phyloP scores from a whole-genome alignment of 2,329 filamentous ascomycete genomes.

The Pseudocercospora ulei region DNA sequence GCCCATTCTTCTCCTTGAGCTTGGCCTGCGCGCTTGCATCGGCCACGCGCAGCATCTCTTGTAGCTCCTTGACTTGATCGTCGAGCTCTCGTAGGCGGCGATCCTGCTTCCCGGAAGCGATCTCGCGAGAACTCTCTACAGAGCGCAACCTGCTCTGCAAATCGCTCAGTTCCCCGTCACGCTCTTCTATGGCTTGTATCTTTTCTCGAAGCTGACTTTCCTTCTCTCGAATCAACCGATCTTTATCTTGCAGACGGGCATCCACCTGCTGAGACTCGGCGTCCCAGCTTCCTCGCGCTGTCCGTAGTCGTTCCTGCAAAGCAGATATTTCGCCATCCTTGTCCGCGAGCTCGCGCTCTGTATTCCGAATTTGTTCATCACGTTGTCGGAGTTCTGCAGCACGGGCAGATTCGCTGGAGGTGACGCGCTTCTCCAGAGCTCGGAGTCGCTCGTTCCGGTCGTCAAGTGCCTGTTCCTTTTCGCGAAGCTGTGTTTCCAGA shows the following conservation, averaged over 20 bases:
- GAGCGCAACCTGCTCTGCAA: slow-evolving; percentile 30
- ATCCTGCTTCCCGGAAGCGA: slow-evolving; percentile 39
- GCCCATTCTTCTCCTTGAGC: slow-evolving; percentile 36
- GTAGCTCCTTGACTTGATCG: slow-evolving; percentile 41
- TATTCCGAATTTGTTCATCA: slow-evolving; percentile 52
- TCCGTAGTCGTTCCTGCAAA: slow-evolving; percentile 33
- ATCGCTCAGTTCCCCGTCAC: slow-evolving; percentile 56
- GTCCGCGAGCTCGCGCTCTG: slow-evolving; percentile 37
- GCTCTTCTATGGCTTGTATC: slow-evolving; percentile 60
- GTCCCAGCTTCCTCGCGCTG: slow-evolving; percentile 36
- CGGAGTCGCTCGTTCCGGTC: slow-evolving; percentile 32
- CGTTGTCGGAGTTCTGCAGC: slow-evolving; percentile 27
- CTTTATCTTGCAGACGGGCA: slow-evolving; percentile 34
- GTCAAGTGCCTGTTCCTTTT: slow-evolving; percentile 33
- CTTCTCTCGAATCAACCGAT: slow-evolving; percentile 54
- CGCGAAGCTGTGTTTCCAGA: slow-evolving; percentile 32
- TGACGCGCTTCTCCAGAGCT: slow-evolving; percentile 30
- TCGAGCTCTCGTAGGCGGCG: slow-evolving; percentile 47
- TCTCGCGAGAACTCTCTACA: slow-evolving; percentile 26
- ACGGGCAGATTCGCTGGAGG: slow-evolving; percentile 24
- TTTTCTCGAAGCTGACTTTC: slow-evolving; percentile 68
- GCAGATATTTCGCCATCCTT: slow-evolving; percentile 35
- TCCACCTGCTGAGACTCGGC: slow-evolving; percentile 35
- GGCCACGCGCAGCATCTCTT: slow-evolving; percentile 43
- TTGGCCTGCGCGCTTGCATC: slow-evolving; percentile 36